Evolutionary conservation across 345 rosid genomes (phyloP).

Genomic region (Theobroma cacao): DNA sequence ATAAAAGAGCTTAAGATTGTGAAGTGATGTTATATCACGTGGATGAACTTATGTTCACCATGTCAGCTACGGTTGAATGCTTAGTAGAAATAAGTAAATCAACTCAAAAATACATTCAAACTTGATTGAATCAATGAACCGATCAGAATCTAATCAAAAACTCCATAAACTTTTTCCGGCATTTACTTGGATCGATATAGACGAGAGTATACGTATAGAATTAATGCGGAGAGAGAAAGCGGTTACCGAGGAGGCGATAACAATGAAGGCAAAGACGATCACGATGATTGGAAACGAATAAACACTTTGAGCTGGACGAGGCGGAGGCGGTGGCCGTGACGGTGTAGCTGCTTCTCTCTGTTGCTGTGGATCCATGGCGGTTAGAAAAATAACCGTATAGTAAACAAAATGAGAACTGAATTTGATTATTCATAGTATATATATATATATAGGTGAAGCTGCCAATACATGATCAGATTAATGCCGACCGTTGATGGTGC

Average conservation of each 20-base stretch:
- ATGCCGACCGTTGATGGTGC: no score
- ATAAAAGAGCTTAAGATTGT: neutral
- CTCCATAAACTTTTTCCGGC: no score
- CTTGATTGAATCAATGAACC: no score
- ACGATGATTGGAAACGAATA: constrained; percentile 28
- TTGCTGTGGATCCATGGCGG: constrained; percentile 49
- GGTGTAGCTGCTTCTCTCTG: constrained; percentile 1
- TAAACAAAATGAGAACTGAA: no score
- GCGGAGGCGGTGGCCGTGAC: constrained; percentile 25
- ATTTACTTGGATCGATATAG: no score
- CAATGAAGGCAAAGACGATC: constrained; percentile 37
- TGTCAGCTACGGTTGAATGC: neutral
- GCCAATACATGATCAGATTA: no score
- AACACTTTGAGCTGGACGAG: constrained; percentile 31
- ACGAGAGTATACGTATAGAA: neutral
- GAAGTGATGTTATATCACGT: neutral
- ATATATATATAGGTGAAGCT: no score
- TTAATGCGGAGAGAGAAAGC: neutral
- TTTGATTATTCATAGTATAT: no score
- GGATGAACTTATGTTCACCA: no score
- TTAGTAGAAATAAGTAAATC: no score
- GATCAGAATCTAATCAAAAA: no score
- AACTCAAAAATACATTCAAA: neutral
- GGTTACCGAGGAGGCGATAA: constrained; percentile 41
- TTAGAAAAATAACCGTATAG: no score